A percentile compares a stretch with the other conserved stretches of the same genome.
Conservation (phyloP, 305 asterid genomes). For the Striga hermonthica region DNA sequence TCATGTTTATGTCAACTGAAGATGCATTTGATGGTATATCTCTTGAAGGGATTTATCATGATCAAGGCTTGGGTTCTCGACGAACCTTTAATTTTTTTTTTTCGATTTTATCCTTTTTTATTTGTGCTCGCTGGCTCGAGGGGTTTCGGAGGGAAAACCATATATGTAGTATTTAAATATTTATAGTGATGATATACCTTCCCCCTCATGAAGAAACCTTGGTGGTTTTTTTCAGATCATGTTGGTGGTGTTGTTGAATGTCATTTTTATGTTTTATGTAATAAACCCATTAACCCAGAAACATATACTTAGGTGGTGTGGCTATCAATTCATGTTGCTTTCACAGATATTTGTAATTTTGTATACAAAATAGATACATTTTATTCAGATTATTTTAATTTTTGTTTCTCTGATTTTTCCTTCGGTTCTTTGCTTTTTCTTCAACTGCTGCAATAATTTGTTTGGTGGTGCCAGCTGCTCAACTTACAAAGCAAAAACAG, state of each 20-base stretch:
- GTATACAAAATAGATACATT: conserved; percentile 27
- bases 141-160: conserved; percentile 27
- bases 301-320: conserved; percentile 20
- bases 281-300: conserved; percentile 26
- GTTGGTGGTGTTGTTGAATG: conserved; percentile 20
- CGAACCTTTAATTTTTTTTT: conserved; percentile 18
- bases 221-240: conserved; percentile 37
- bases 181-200: conserved; percentile 15
- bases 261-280: conserved; percentile 34
- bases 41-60: conserved; percentile 30
- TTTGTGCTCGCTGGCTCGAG: conserved; percentile 28
- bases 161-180: conserved; percentile 26
- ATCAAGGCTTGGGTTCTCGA: conserved; percentile 43
- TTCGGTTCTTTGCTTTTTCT: too few relatives aligned
- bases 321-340: not conserved
- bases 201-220: conserved; percentile 35
- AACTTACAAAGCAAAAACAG: too few relatives aligned
- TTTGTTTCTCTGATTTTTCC: conserved; percentile 2
- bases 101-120: not conserved
- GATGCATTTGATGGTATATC: conserved; percentile 24
- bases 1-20: not conserved
- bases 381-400: conserved; percentile 16
- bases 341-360: conserved; percentile 16
- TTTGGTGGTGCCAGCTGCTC: too few relatives aligned
- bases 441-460: too few relatives aligned